Evolutionary conservation across 2,329 filamentous ascomycete species (phyloP), one percentile per base, ranked within the genome.

Genomic region (Monilinia polystroma): DNA sequence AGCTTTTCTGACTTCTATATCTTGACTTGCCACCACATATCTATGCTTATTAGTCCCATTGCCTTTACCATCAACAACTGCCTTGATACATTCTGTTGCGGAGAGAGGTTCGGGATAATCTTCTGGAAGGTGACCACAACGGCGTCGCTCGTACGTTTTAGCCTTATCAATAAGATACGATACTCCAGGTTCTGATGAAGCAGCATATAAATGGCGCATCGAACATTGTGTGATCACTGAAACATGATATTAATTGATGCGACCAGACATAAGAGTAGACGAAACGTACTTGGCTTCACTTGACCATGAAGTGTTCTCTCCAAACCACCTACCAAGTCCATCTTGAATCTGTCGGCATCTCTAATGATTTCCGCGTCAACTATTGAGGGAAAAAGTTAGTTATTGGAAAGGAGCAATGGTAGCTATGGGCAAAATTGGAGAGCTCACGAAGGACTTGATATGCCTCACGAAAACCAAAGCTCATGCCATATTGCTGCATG

Each of bases 381-480:
- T 87, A 73, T 72, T 70, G 66, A 55, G 67, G 10, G 7, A 6
- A n/a, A 43, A 38, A 54, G 54, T 67, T 57, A 69, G 63, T 57
- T 45, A 52, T 59, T 67, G 45, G 62, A 56, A 68, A 66, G 45
- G 32, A 23, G 26, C 20, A 23, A 35, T 35, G 8, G 57, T 51
- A 38, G 41, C 18, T 20, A 51, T 60, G 45, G 20, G 45, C 57
- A 38, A 56, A 43, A 67, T 69, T 69, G 23, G 67, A 32, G 58
- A 64, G 43, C 81, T 67, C 80, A 90, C 87, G 82, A 54, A 97
- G 82, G 63, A 96, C 89, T 80, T 98, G 95, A 80, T 97, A 98
- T 14, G 95, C 93, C 80, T 95, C 91, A 73, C 93, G 91, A 78
- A 97, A 97, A 68, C 90, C 90, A 77, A 96, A 97, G 68, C 87